Evolutionary conservation across 1,139 yeast genomes (phyloP), one percentile per base, ranked within the genome.

Genomic region (Petasospora fabianii): DNA sequence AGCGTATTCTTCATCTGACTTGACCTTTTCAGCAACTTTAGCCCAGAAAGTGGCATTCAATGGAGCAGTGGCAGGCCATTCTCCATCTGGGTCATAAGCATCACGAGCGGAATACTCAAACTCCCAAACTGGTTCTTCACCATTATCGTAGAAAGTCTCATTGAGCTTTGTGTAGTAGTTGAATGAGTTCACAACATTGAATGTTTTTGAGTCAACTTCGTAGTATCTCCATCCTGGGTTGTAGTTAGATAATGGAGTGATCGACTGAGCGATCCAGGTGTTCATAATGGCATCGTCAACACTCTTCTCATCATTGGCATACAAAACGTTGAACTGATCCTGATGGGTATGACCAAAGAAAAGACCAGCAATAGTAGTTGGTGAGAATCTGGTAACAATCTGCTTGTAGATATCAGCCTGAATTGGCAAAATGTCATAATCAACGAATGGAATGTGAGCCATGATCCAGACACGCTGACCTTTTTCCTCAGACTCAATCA

Each of bases 211-310:
- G 56, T 82, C 87, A 32, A 82, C 83, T 52, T 77, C 77, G 54
- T 82, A 82, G 61, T 79, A 80, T 57, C 84, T 71, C 84, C 85
- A 82, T 20, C 80, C 71, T 13, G 88, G 88, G 56, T 82, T 82
- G 49, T 66, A 67, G 47, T 76, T 66, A 9, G 66, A 61, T 49
- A 69, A 66, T 9, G 88, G 87, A 12, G 88, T 80, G 30, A 82
- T 71, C 1, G 85, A 75, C 47, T 78, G 87, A 1, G 74, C 69
- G 39, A 81, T 71, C 83, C 83, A 82, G 0, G 84, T 80, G 64
- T 75, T 66, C 52, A 72, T 71, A 22, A 79, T 50, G 4, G 75
- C 76, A 33, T 68, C 68, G 3, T 64, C 68, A 20, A 64, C 64
- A 12, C 67, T 64, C 39, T 64, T 62, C 20, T 66, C 54, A 22